Conservation (phyloP, 2,329 filamentous ascomycete species). For the Pseudocercospora musae region DNA sequence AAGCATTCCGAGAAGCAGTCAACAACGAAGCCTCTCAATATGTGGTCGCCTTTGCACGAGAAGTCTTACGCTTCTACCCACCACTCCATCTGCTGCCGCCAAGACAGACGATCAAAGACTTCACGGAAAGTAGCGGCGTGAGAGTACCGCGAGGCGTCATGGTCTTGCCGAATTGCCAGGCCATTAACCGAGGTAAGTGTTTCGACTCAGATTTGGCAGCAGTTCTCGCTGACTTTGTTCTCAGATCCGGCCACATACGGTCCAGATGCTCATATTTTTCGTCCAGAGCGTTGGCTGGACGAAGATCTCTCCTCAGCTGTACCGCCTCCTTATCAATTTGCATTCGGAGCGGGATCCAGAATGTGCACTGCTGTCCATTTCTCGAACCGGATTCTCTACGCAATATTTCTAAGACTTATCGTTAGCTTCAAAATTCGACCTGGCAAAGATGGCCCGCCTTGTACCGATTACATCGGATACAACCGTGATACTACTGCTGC, state of each 20-base stretch:
- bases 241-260: constrained; percentile 4
- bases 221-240: background rate
- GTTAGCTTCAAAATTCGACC: background rate
- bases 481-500: constrained; percentile 1
- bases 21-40: background rate
- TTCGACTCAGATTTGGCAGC: background rate
- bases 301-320: background rate
- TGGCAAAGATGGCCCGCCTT: background rate
- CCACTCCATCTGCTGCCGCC: constrained; percentile 3
- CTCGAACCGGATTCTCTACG: background rate
- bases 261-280: constrained; percentile 10
- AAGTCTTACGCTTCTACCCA: constrained; percentile 2
- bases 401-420: background rate
- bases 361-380: constrained; percentile 3
- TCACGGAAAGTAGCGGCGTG: background rate
- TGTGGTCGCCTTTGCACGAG: background rate
- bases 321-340: constrained; percentile 1
- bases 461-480: background rate
- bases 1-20: background rate
- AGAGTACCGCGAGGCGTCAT: background rate
- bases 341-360: constrained; percentile 1
- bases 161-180: constrained; percentile 7
- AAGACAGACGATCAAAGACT: constrained; percentile 4
- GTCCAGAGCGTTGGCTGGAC: constrained; percentile 28
- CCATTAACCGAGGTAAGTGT: constrained; percentile 1